Evolutionary conservation across 805 yeast species (phyloP).

Genomic region (Diddensiella caesifluorescens): DNA sequence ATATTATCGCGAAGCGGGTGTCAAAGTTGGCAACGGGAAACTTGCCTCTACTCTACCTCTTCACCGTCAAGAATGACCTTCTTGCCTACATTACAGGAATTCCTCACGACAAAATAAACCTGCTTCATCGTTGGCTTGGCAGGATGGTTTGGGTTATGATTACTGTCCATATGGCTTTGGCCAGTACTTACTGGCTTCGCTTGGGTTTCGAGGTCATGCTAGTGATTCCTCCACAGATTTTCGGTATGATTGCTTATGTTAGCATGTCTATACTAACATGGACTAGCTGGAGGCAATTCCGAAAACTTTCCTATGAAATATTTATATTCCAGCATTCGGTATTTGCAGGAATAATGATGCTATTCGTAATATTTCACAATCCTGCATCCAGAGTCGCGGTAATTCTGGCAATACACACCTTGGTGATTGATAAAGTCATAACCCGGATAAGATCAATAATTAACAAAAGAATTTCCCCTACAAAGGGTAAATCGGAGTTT

Average conservation of each 20-base stretch:
- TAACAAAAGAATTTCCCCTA: conserved; percentile 36
- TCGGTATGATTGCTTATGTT: conserved; percentile 43
- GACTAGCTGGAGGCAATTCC: conserved; percentile 35
- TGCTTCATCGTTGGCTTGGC: conserved; percentile 44
- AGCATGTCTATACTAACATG: conserved; percentile 36
- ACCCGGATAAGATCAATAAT: conserved; percentile 31
- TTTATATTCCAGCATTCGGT: conserved; percentile 42
- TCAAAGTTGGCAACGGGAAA: conserved; percentile 39
- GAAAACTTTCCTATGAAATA: conserved; percentile 40
- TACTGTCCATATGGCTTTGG: conserved; percentile 35
- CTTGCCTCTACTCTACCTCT: conserved; percentile 36
- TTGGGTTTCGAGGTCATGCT: conserved; percentile 38
- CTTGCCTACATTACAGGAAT: conserved; percentile 40
- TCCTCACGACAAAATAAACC: conserved; percentile 36
- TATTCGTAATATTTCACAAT: conserved; percentile 41
- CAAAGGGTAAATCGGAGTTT: conserved; percentile 37
- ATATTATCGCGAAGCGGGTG: conserved; percentile 40
- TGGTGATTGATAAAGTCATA: conserved; percentile 40
- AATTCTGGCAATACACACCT: conserved; percentile 39
- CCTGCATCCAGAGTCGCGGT: conserved; percentile 33
- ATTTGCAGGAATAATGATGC: conserved; percentile 39
- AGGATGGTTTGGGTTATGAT: conserved; percentile 36
- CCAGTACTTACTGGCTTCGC: conserved; percentile 39
- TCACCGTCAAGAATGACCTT: conserved; percentile 39
- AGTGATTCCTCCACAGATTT: conserved; percentile 45